A percentile compares a stretch with the other conserved stretches of the same genome.
Evolutionary conservation across 106 monocot species (phyloP).

Genomic region (Dendrobium huoshanense): DNA sequence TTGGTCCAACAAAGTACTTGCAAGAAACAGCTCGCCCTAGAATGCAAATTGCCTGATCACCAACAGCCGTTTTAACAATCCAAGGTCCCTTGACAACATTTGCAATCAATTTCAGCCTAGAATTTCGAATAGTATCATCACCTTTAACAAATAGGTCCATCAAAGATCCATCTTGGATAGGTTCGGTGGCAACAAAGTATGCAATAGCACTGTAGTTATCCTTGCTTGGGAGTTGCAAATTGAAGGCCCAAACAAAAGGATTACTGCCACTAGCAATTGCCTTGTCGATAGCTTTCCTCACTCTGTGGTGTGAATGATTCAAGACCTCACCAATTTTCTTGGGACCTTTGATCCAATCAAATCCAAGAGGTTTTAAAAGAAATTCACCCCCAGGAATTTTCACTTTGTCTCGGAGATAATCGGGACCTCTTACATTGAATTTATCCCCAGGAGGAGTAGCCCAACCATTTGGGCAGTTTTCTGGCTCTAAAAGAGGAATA

Average conservation of each 20-base stretch:
- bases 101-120: constrained; percentile 94
- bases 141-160: constrained; percentile 80
- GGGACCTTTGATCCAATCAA: constrained; percentile 83
- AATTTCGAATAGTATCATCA: constrained; percentile 77
- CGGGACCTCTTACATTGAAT: constrained; percentile 89
- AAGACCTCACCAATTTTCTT: constrained; percentile 62
- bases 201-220: constrained; percentile 81
- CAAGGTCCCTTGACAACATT: constrained; percentile 89
- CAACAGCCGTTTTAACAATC: constrained; percentile 92
- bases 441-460: constrained; percentile 56
- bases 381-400: constrained; percentile 71
- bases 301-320: constrained; percentile 56
- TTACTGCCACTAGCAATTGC: constrained; percentile 33
- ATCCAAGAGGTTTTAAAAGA: constrained; percentile 85
- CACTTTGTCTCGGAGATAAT: constrained; percentile 65
- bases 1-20: constrained; percentile 56
- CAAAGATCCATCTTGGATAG: constrained; percentile 59
- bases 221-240: constrained; percentile 76
- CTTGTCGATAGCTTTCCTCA: constrained; percentile 65
- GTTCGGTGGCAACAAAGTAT: constrained; percentile 64
- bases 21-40: constrained; percentile 76
- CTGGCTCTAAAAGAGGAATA: constrained; percentile 65
- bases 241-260: constrained; percentile 89
- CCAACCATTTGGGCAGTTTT: constrained; percentile 77
- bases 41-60: constrained; percentile 92